Evolutionary conservation across 768 basidiomycete genomes (phyloP).

Genomic region (Psilocybe subaeruginosa): DNA sequence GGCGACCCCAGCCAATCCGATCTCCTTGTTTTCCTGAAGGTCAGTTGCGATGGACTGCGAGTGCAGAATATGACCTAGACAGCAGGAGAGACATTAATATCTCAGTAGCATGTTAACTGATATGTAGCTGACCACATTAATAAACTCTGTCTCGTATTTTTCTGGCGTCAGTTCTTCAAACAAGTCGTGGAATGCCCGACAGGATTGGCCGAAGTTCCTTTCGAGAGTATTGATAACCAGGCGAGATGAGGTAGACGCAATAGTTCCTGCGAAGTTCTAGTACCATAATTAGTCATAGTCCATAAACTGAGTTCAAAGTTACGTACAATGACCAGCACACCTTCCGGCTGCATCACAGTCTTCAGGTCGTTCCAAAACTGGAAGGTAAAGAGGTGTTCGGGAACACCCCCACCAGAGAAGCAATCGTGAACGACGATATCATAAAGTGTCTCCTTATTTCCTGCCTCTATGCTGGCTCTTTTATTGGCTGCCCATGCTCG

Average conservation of each 20-base stretch:
- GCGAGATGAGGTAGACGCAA: conserved; percentile 61
- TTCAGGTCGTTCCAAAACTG: conserved; percentile 84
- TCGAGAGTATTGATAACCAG: conserved; percentile 74
- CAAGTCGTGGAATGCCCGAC: conserved; percentile 83
- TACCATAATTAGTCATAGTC: background rate
- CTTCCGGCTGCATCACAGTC: conserved; percentile 64
- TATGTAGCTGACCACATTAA: conserved; percentile 67
- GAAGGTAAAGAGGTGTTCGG: conserved; percentile 79
- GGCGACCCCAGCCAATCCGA: conserved; percentile 72
- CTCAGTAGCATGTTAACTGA: background rate
- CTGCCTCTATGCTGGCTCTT: conserved; percentile 26
- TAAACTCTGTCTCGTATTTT: conserved; percentile 51
- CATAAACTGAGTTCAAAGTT: background rate
- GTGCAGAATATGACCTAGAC: conserved; percentile 85
- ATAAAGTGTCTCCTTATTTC: conserved; percentile 42
- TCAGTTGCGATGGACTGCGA: conserved; percentile 49
- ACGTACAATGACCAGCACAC: conserved; percentile 76
- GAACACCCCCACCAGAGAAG: conserved; percentile 93
- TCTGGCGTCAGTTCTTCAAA: conserved; percentile 47
- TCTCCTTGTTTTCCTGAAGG: conserved; percentile 57
- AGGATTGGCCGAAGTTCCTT: conserved; percentile 65
- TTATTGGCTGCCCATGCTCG: conserved; percentile 64
- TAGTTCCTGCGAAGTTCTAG: conserved; percentile 85
- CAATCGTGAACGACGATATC: conserved; percentile 88
- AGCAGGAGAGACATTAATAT: background rate